Percentiles rank a stretch among this genome's conserved stretches.
These are phyloP conservation scores for Aureobasidium sp. DNA, from an alignment of 2,329 filamentous ascomycete genomes.

Conservation along the genomic window DNA sequence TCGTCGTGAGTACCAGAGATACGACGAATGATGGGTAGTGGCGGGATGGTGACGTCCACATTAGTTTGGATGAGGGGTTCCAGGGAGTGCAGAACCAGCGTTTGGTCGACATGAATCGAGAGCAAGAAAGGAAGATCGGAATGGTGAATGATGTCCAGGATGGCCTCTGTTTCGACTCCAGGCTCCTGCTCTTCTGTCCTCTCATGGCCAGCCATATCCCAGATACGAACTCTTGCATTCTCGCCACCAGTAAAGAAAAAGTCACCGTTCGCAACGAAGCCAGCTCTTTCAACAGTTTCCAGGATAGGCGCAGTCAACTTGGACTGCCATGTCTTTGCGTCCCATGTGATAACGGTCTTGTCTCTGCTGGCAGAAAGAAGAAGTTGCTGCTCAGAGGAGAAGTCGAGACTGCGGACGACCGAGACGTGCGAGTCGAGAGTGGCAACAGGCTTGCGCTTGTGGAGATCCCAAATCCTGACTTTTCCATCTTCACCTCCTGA, in stretches of 20 bases:
- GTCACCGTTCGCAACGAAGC: conserved; percentile 65
- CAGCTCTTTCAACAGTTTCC: conserved; percentile 77
- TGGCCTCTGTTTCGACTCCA: conserved; percentile 55
- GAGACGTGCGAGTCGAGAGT: conserved; percentile 89
- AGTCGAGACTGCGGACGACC: conserved; percentile 82
- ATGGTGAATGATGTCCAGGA: conserved; percentile 65
- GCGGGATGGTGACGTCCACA: conserved; percentile 41
- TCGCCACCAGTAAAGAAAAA: conserved; percentile 80
- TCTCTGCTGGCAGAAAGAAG: conserved; percentile 83
- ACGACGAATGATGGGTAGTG: conserved; percentile 59
- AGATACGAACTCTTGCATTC: conserved; percentile 74
- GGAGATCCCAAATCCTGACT: conserved; percentile 83
- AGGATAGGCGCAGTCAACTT: conserved; percentile 74
- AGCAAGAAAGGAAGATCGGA: conserved; percentile 63
- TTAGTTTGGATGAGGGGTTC: conserved; percentile 33
- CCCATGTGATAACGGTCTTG: conserved; percentile 91
- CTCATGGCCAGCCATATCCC: conserved; percentile 72
- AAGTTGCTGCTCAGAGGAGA: conserved; percentile 64
- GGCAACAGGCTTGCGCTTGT: conserved; percentile 70
- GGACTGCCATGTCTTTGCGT: conserved; percentile 75
- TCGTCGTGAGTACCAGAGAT: conserved; percentile 97
- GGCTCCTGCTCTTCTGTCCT: conserved; percentile 66
- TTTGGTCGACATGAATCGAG: conserved; percentile 84
- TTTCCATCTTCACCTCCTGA: conserved; percentile 94
- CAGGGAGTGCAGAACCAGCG: conserved; percentile 66